These are phyloP conservation scores for Irpex lacteus DNA, from an alignment of 1,284 basidiomycete genomes.

Conservation along the genomic window DNA sequence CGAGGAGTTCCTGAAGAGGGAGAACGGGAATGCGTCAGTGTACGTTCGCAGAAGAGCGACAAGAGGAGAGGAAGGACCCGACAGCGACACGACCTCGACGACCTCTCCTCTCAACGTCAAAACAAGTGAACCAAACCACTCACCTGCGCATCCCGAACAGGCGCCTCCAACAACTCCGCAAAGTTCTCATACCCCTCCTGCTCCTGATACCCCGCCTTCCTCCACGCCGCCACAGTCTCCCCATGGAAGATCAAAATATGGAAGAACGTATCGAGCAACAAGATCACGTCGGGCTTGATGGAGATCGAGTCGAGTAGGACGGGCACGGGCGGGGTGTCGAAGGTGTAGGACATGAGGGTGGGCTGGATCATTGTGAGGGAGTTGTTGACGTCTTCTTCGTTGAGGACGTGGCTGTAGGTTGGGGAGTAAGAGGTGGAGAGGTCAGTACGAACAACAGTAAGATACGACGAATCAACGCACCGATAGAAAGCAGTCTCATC, in stretches of 20 bases:
- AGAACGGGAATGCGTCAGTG: not conserved
- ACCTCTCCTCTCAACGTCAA: not conserved
- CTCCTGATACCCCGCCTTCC: constrained; percentile 99
- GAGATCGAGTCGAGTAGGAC: constrained; percentile 97
- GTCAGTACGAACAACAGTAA: not conserved
- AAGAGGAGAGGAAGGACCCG: constrained; percentile 15
- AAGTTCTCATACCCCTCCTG: constrained; percentile 99
- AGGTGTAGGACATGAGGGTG: constrained; percentile 98
- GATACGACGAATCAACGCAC: constrained; percentile 36
- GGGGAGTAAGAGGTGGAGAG: not conserved
- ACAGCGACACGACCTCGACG: not conserved
- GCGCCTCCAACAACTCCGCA: constrained; percentile 89
- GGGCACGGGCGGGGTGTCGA: constrained; percentile 88
- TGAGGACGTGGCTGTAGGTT: constrained; percentile 79
- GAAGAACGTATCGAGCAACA: constrained; percentile 99
- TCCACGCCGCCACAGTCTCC: constrained; percentile 95
- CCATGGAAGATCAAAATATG: constrained; percentile 99
- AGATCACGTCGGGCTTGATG: constrained; percentile 95
- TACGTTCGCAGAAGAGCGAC: not conserved
- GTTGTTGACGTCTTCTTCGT: constrained; percentile 99
- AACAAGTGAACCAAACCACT: not conserved
- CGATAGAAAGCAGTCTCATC: constrained; percentile 99
- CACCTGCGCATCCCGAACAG: constrained; percentile 76
- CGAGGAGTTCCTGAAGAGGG: constrained; percentile 75
- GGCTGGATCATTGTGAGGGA: constrained; percentile 99